phyloP scores from a whole-genome alignment of 2,329 filamentous ascomycete species.

The Boeremia lycopersici region DNA sequence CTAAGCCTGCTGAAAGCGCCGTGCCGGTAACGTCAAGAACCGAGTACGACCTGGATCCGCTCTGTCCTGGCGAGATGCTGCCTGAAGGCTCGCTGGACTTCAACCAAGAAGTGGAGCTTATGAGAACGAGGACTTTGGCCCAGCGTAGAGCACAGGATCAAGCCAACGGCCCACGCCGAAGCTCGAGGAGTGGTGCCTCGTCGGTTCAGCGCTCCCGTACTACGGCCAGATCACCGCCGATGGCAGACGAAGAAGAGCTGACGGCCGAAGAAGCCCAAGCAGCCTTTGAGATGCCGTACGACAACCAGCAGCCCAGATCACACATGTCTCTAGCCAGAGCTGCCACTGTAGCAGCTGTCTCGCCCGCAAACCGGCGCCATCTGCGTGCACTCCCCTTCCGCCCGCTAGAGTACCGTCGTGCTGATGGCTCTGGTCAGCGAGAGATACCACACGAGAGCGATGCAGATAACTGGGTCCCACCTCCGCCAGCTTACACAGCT shows the following conservation, averaged over 20 bases:
- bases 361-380: constrained; percentile 72
- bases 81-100: constrained; percentile 50
- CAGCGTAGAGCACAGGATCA: constrained; percentile 44
- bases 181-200: constrained; percentile 33
- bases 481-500: constrained; percentile 78
- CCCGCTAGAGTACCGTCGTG: constrained; percentile 68
- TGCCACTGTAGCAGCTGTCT: constrained; percentile 63
- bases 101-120: constrained; percentile 49
- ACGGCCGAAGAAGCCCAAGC: constrained; percentile 45
- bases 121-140: constrained; percentile 46
- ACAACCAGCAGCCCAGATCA: constrained; percentile 48
- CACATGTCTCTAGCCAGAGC: constrained; percentile 48
- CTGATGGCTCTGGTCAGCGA: constrained; percentile 64
- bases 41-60: constrained; percentile 46
- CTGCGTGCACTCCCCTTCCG: constrained; percentile 62
- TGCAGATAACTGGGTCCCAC: constrained; percentile 86
- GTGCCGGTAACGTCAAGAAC: constrained; percentile 36
- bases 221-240: constrained; percentile 27
- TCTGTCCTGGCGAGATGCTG: constrained; percentile 46
- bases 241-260: constrained; percentile 40
- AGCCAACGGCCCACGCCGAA: constrained; percentile 28
- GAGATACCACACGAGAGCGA: constrained; percentile 86
- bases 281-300: constrained; percentile 49
- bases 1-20: constrained; percentile 26
- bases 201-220: constrained; percentile 41